Evolutionary conservation across 441 rosid species (phyloP).

Genomic region (Eugenia klotzschiana): DNA sequence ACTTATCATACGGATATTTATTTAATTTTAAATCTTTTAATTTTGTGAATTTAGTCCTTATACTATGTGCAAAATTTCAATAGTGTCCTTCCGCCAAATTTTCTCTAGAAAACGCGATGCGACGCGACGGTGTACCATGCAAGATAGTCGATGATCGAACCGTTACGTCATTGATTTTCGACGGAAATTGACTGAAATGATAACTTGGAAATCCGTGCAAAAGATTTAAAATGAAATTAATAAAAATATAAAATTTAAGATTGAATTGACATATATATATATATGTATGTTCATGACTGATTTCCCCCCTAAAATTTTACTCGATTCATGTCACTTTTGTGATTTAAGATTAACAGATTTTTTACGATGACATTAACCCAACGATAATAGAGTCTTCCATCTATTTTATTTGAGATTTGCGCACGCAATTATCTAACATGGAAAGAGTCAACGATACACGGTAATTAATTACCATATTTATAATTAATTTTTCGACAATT

Average conservation of each 20-base stretch:
- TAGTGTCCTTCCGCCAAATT: accelerated
- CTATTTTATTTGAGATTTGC: neutral
- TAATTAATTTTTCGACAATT: neutral
- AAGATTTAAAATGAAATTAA: accelerated
- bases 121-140: accelerated
- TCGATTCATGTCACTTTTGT: neutral
- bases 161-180: accelerated
- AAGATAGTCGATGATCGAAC: neutral
- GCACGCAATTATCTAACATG: neutral
- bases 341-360: neutral
- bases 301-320: accelerated
- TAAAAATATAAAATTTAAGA: accelerated
- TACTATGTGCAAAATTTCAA: accelerated
- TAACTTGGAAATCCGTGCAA: neutral
- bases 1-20: neutral
- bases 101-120: accelerated
- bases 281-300: neutral
- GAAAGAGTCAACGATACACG: neutral
- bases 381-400: neutral
- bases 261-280: accelerated
- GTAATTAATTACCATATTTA: neutral
- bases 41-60: accelerated
- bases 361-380: neutral
- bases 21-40: accelerated
- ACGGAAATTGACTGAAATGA: neutral